Evolutionary conservation across 2,329 filamentous ascomycete species (phyloP), one percentile per base, ranked within the genome.

Genomic region (Fusarium nelsonii): DNA sequence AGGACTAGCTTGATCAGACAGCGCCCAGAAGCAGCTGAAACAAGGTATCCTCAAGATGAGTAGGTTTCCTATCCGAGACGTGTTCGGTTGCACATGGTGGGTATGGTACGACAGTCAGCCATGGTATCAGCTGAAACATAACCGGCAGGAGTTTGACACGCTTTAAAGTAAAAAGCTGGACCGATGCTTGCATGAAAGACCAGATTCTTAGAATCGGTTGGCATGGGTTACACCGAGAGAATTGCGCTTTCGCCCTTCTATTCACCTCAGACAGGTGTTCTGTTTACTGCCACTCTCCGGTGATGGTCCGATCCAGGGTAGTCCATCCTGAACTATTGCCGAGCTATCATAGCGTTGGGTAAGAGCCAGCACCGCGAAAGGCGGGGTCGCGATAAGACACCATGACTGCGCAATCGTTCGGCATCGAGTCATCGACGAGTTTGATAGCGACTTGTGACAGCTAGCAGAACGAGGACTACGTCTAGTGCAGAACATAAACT

Each of bases 311-410:
- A 50, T 50, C 11, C 7, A 50, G 26, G 15, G 41, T 48, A 36
- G 40, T 30, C 33, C 26, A 32, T 44, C 36, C 26, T 65, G 10
- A 61, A 23, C 18, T 14, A 33, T 44, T 49, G 18, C 32, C 26
- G 28, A 51, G 36, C 23, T 41, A 60, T 63, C 41, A 23, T 67
- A 36, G 40, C 45, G 46, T 28, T 12, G 23, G 23, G 20, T 18
- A 33, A 37, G 30, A 43, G 50, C 45, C 67, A 44, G 68, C 67
- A 56, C 33, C 49, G 52, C n/a, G 12, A 51, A 37, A 59, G 41
- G 66, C 45, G 66, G 66, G 66, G 66, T 68, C 20, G 30, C 45
- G 67, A 69, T 70, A 69, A 69, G 67, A 53, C 49, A 39, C 46
- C 45, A 59, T 52, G 34, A 28, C 33, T 57, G 34, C 46, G 49